Evolutionary conservation across 228 moss, liverwort and hornwort genomes (phyloP).

Genomic region (Sphagnum magellanicum): DNA sequence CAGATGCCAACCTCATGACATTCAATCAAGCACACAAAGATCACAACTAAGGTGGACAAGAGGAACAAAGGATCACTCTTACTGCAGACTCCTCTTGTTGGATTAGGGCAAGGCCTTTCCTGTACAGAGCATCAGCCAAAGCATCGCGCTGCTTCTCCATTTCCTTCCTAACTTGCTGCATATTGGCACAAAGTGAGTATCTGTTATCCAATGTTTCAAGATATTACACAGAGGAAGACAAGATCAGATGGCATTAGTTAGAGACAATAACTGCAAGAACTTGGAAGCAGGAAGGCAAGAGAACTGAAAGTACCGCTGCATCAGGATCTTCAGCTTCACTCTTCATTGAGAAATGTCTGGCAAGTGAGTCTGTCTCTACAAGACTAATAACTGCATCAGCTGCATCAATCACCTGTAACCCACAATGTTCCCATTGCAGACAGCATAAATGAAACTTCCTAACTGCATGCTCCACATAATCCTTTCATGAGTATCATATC

Average conservation of each 20-base stretch:
- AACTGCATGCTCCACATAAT: too few relatives aligned
- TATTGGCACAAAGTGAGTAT: constrained; percentile 3
- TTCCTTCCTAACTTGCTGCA: constrained; percentile 85
- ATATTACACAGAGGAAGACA: neutral
- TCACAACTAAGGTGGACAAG: neutral
- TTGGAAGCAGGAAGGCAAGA: neutral
- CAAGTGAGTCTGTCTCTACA: constrained; percentile 73
- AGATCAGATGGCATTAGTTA: neutral
- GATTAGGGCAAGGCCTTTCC: constrained; percentile 74
- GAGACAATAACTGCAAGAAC: neutral
- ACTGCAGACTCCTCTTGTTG: constrained; percentile 48
- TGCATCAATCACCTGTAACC: constrained; percentile 68
- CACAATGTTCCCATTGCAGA: neutral
- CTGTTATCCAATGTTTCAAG: constrained; percentile 4
- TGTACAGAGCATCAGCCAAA: constrained; percentile 85
- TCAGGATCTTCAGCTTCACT: constrained; percentile 71
- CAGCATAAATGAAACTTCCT: too few relatives aligned
- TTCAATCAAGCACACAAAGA: neutral
- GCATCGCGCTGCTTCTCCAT: constrained; percentile 94
- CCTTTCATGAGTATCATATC: too few relatives aligned
- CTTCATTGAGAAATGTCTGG: constrained; percentile 87
- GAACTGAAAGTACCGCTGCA: constrained; percentile 45
- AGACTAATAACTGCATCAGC: constrained; percentile 74
- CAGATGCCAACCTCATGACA: too few relatives aligned
- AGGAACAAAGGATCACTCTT: neutral